Evolutionary conservation across 805 yeast species (phyloP).

Genomic region (Candida oleophila): DNA sequence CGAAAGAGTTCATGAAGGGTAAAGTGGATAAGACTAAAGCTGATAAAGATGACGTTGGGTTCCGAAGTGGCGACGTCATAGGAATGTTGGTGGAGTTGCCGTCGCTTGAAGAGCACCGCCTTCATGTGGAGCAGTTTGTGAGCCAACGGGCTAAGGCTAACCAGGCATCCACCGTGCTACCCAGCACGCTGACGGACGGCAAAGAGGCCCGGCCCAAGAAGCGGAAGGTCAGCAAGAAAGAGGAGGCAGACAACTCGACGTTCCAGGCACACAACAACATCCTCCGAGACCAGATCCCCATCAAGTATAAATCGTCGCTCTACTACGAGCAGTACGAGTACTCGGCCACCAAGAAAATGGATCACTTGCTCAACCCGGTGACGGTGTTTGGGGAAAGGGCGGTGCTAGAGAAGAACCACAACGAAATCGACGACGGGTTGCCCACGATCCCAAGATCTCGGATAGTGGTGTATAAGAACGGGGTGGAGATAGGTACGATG

Average conservation of each 20-base stretch:
- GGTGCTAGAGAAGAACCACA: constrained; percentile 45
- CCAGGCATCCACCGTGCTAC: background rate
- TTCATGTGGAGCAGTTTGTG: constrained; percentile 34
- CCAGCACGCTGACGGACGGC: constrained; percentile 2
- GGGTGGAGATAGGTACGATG: constrained; percentile 61
- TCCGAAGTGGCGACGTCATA: constrained; percentile 74
- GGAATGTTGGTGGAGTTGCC: constrained; percentile 81
- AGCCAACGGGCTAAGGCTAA: too few relatives aligned
- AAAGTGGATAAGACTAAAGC: constrained; percentile 29
- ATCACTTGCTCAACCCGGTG: constrained; percentile 70
- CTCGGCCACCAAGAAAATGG: constrained; percentile 65
- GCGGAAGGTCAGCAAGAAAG: constrained; percentile 2
- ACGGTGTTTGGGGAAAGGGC: constrained; percentile 71
- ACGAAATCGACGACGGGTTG: constrained; percentile 31
- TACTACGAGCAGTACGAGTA: constrained; percentile 88
- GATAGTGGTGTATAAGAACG: constrained; percentile 75
- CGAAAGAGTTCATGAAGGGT: constrained; percentile 48
- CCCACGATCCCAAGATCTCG: constrained; percentile 57
- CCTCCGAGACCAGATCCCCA: constrained; percentile 82
- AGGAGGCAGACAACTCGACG: constrained; percentile 6
- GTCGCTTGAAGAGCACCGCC: constrained; percentile 39
- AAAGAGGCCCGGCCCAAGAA: constrained; percentile 2
- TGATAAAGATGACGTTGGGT: constrained; percentile 32
- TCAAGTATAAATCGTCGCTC: constrained; percentile 71
- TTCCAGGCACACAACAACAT: constrained; percentile 35